Percentiles rank a stretch among this genome's conserved stretches.
Conservation (phyloP, 2,329 filamentous ascomycete species). For the Blumeriella jaapii region DNA sequence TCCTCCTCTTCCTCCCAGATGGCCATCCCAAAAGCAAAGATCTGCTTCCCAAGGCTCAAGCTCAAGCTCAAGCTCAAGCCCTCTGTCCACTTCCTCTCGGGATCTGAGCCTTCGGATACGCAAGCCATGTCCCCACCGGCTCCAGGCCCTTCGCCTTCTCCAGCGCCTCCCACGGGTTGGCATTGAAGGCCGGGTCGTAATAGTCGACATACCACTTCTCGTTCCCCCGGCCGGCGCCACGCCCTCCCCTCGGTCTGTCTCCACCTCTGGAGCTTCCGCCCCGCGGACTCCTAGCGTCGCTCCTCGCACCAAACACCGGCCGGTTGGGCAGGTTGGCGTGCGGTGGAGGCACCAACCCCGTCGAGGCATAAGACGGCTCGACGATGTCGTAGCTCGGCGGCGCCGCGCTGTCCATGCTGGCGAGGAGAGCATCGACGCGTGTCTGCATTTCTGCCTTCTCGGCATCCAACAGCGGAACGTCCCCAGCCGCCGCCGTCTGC, state of each 20-base stretch:
- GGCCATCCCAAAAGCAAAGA: no score
- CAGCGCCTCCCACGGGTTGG: constrained; percentile 59
- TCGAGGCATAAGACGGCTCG: not conserved
- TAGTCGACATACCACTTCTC: constrained; percentile 52
- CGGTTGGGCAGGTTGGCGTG: constrained; percentile 8
- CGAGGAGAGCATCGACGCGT: constrained; percentile 21
- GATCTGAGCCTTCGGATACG: constrained; percentile 4
- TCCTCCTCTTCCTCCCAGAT: no score
- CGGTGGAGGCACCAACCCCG: constrained; percentile 2
- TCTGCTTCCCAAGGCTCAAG: no score
- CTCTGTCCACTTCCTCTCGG: not conserved
- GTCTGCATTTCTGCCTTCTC: constrained; percentile 18
- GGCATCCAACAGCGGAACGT: constrained; percentile 15
- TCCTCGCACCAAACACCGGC: constrained; percentile 2
- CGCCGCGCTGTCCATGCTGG: constrained; percentile 8
- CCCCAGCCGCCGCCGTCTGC: not conserved
- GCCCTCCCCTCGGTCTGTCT: constrained; percentile 9
- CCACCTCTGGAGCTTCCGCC: constrained; percentile 6
- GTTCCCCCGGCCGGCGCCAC: constrained; percentile 32
- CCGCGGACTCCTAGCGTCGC: constrained; percentile 5
- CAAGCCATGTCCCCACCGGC: constrained; percentile 36
- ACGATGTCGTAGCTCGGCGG: constrained; percentile 5
- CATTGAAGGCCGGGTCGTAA: constrained; percentile 57
- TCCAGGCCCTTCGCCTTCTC: constrained; percentile 37
- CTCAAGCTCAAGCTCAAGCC: not conserved